Base-by-base conservation (phyloP, 164 flowering plant species). In the Hamamelis virginiana region DNA sequence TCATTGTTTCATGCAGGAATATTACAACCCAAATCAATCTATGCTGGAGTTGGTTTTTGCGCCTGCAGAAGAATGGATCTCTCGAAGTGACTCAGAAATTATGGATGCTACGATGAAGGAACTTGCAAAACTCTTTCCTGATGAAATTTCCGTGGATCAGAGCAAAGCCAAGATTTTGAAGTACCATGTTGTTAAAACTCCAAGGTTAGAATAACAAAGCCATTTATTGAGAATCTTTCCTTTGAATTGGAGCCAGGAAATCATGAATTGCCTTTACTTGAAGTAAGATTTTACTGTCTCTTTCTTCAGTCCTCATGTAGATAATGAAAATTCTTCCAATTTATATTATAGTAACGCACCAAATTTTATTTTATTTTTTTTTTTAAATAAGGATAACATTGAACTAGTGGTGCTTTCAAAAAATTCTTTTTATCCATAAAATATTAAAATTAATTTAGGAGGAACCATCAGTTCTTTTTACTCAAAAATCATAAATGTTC, bases 1-100 rank as follows among this genome's bases (percentile, higher is more conserved):
- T 51, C 16, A 41, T 22, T 50, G 41, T 52, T 19, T 33, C 45
- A 46, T 84, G 72, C 86, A 95, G 99, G 99, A 95, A 78, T 95
- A 95, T 79, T 92, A 91, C 52, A 78, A 89, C 69, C 99, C 96
- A 38, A 86, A 90, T 69, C 80, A 80, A 50, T 95, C 99, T 55
- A 95, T 95, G 98, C 76, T 95, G 81, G 98, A 95, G 76, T 81
- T 95, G 69, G 99, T 95, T 74, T 95, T 95, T 83, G 99, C 99
- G 38, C 99, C 99, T 43, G 99, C 98, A 45, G 93, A 90, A 75
- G 98, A 92, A 64, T 95, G 98, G 97, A 89, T 95, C 27, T 83
- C 93, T n/a, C 62, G 93, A 28, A 90, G 91, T 71, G 95, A 95
- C 75, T 70, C 83, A 2, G 99, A 92, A 38, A 95, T 95, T 57